phyloP scores from a whole-genome alignment of 225 moss, liverwort and hornwort species.

The Ulota crispa region DNA sequence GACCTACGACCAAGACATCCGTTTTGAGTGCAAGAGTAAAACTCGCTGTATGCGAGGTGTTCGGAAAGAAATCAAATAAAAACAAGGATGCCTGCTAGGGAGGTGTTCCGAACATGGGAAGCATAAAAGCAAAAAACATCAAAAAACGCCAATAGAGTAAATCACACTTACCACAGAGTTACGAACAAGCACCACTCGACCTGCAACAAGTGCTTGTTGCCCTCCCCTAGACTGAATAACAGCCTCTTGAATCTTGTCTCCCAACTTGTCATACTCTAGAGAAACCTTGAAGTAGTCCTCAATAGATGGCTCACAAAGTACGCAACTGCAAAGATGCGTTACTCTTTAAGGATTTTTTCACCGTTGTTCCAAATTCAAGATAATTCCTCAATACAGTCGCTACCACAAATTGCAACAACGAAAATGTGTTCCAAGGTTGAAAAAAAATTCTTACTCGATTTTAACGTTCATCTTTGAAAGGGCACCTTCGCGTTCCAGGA shows the following conservation, averaged over 20 bases:
- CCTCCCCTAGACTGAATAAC: slow-evolving; percentile 91
- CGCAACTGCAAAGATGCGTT: slow-evolving; percentile 53
- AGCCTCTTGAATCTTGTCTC: slow-evolving; percentile 77
- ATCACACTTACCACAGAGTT: slow-evolving; percentile 67
- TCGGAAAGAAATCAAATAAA: slow-evolving; percentile 2
- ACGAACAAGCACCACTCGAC: slow-evolving; percentile 81
- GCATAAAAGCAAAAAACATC: not conserved
- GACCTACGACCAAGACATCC: slow-evolving; percentile 49
- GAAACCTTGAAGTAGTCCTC: slow-evolving; percentile 85
- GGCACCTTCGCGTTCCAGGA: slow-evolving; percentile 90
- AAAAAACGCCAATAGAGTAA: slow-evolving; percentile 18
- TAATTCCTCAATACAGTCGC: not conserved
- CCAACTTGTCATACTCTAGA: slow-evolving; percentile 77
- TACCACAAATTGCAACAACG: slow-evolving; percentile 13
- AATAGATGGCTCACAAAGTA: slow-evolving; percentile 86
- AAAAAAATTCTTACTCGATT: slow-evolving; percentile 66
- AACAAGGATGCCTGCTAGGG: not conserved
- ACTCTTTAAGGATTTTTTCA: slow-evolving; percentile 6
- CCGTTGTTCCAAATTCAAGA: slow-evolving; percentile 15
- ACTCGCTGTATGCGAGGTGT: not conserved
- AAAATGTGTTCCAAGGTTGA: not conserved
- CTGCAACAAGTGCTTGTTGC: slow-evolving; percentile 88
- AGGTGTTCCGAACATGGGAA: not conserved
- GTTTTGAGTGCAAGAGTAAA: slow-evolving; percentile 16
- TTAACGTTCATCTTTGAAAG: slow-evolving; percentile 95